A percentile compares a stretch with the other conserved stretches of the same genome.
phyloP scores from a whole-genome alignment of 768 basidiomycete species.

The Fibroporia radiculosa region DNA sequence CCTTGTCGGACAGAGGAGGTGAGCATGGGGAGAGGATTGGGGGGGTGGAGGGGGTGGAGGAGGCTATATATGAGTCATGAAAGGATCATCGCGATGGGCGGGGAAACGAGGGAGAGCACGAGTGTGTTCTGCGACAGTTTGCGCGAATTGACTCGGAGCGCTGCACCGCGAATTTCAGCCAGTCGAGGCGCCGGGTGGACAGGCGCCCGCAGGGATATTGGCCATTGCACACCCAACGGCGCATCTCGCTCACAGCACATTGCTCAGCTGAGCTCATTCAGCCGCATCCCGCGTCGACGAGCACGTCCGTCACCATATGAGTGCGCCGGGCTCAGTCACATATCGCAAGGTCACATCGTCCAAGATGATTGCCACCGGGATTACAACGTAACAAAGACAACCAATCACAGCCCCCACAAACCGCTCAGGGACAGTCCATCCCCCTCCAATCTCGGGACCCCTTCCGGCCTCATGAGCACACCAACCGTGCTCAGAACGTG shows the following conservation, averaged over 20 bases:
- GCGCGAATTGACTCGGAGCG: background rate
- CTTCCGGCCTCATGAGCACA: background rate
- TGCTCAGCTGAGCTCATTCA: background rate
- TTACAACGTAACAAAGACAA: too few species aligned
- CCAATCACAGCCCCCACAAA: too few species aligned
- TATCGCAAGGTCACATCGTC: too few species aligned
- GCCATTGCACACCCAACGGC: background rate
- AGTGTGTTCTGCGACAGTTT: background rate
- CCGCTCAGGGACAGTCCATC: too few species aligned
- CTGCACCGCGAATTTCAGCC: background rate
- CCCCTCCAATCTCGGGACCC: background rate
- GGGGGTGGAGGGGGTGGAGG: background rate
- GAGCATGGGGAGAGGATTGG: slow-evolving; percentile 9
- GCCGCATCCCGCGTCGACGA: background rate
- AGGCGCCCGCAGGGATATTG: background rate
- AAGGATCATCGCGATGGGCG: slow-evolving; percentile 7
- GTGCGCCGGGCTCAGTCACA: too few species aligned
- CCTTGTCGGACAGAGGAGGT: slow-evolving; percentile 8
- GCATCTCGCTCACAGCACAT: background rate
- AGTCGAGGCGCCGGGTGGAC: background rate
- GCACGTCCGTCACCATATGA: background rate
- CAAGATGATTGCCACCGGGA: too few species aligned
- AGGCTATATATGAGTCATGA: slow-evolving; percentile 5
- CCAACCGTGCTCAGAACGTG: slow-evolving; percentile 14
- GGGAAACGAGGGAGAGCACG: background rate